Conservation (phyloP, 495 filamentous ascomycete genomes). For the Astrocystis sublimbata region DNA sequence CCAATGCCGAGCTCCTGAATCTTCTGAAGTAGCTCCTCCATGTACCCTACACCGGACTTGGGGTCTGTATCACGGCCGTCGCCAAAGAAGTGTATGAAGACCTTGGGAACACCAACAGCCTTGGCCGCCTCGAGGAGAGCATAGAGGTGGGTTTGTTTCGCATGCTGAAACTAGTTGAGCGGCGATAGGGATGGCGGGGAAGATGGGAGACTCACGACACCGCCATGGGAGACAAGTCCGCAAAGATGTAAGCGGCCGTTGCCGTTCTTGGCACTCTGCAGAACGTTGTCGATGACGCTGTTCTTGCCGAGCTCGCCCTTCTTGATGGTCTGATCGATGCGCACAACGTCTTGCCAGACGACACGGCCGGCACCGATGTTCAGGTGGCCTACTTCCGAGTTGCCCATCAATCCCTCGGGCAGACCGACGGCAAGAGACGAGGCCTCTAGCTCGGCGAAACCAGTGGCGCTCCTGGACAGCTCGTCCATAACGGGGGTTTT, state of each 20-base stretch:
- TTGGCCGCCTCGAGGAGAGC: slow-evolving; percentile 86
- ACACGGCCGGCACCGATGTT: slow-evolving; percentile 98
- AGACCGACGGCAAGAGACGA: slow-evolving; percentile 94
- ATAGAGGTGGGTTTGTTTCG: slow-evolving; percentile 90
- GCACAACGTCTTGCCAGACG: slow-evolving; percentile 98
- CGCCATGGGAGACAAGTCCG: slow-evolving; percentile 89
- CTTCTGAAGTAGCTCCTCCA: slow-evolving; percentile 78
- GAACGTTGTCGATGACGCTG: slow-evolving; percentile 71
- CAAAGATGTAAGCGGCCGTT: slow-evolving; percentile 91
- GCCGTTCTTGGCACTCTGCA: slow-evolving; percentile 79
- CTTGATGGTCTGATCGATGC: slow-evolving; percentile 94
- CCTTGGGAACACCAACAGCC: slow-evolving; percentile 78
- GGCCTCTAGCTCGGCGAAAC: slow-evolving; percentile 86
- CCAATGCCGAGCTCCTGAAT: slow-evolving; percentile 82
- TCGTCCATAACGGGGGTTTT: slow-evolving; percentile 89
- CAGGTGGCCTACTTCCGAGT: slow-evolving; percentile 96
- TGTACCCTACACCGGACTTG: slow-evolving; percentile 81
- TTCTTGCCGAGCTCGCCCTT: slow-evolving; percentile 78
- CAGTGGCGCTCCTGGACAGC: slow-evolving; percentile 72
- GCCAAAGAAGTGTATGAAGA: slow-evolving; percentile 98
- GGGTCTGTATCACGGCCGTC: slow-evolving; percentile 98
- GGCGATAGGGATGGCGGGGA: not conserved
- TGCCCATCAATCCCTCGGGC: slow-evolving; percentile 97
- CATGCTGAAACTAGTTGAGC: slow-evolving; percentile 59
- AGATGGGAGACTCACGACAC: slow-evolving; percentile 62